These are phyloP conservation scores for Mortierella sp. DNA, from an alignment of 371 early-diverging fungal species.

Conservation along the genomic window DNA sequence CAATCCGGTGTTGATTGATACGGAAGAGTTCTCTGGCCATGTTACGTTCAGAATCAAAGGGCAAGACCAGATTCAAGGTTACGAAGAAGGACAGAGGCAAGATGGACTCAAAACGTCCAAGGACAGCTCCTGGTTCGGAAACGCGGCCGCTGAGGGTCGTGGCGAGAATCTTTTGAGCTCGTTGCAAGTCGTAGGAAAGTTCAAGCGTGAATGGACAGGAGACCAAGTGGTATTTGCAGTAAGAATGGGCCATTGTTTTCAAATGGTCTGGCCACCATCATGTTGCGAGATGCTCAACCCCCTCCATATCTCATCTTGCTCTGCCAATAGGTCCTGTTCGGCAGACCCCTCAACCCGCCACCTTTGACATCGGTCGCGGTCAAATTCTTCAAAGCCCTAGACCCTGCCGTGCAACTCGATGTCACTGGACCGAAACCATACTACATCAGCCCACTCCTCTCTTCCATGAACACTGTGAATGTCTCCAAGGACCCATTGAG, in stretches of 20 bases:
- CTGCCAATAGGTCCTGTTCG: slow-evolving; percentile 66
- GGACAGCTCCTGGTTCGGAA: slow-evolving; percentile 54
- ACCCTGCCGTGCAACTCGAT: slow-evolving; percentile 79
- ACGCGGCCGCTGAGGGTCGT: slow-evolving; percentile 3
- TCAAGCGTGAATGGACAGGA: slow-evolving; percentile 68
- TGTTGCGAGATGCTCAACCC: too few relatives aligned
- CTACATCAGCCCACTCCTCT: slow-evolving; percentile 74
- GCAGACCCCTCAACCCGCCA: slow-evolving; percentile 72
- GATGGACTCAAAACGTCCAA: slow-evolving; percentile 48
- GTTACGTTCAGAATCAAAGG: slow-evolving; percentile 71
- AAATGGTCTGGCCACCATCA: too few relatives aligned
- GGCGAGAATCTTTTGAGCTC: slow-evolving; percentile 63
- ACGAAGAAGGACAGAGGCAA: slow-evolving; percentile 55
- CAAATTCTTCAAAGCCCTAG: slow-evolving; percentile 77
- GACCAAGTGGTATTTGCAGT: slow-evolving; percentile 78
- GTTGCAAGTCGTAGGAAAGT: slow-evolving; percentile 74
- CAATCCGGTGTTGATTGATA: slow-evolving; percentile 71
- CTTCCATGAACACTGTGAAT: slow-evolving; percentile 71
- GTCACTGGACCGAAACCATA: slow-evolving; percentile 76
- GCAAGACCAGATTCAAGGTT: slow-evolving; percentile 57
- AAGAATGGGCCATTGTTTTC: background rate
- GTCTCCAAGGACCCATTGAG: slow-evolving; percentile 32
- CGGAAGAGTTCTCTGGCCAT: slow-evolving; percentile 72
- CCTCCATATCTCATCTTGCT: too few relatives aligned
- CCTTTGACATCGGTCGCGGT: slow-evolving; percentile 75